Percentiles rank a stretch among this genome's conserved stretches.
Evolutionary conservation across 73 alveolate genomes (phyloP).

Genomic region (Symbiodinium pilosum): DNA sequence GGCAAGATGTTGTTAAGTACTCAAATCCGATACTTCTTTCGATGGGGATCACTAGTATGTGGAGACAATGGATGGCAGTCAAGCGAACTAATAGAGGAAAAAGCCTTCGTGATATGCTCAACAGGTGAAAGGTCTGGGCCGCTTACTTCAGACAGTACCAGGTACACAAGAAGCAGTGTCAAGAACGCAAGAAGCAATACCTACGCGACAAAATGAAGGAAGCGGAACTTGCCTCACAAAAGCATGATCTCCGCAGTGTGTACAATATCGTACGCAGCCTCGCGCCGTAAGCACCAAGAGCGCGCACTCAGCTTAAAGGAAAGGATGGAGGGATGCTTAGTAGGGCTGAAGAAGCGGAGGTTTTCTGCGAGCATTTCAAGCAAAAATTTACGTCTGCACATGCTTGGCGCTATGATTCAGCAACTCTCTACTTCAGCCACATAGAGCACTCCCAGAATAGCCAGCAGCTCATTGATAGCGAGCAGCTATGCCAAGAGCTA

Average conservation of each 20-base stretch:
- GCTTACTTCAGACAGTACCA: background rate
- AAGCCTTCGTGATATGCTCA: background rate
- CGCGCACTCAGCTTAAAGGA: background rate
- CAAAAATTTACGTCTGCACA: background rate
- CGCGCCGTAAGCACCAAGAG: background rate
- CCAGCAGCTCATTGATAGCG: background rate
- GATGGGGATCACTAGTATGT: background rate
- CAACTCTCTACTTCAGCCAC: background rate
- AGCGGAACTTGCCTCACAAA: background rate
- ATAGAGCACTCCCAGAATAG: background rate
- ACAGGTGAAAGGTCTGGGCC: background rate
- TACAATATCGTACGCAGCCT: background rate
- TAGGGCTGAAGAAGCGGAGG: background rate
- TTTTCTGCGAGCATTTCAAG: background rate
- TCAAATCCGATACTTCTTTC: too few relatives aligned
- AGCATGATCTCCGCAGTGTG: background rate
- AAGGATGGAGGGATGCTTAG: background rate
- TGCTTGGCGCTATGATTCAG: background rate
- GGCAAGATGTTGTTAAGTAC: too few relatives aligned
- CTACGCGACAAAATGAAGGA: background rate
- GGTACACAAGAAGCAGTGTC: background rate
- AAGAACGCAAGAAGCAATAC: background rate
- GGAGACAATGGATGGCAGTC: background rate
- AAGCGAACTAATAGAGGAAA: too few relatives aligned
- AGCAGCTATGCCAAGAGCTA: background rate